Conservation (phyloP, 768 basidiomycete species). For the Mycena olivaceomarginata region DNA sequence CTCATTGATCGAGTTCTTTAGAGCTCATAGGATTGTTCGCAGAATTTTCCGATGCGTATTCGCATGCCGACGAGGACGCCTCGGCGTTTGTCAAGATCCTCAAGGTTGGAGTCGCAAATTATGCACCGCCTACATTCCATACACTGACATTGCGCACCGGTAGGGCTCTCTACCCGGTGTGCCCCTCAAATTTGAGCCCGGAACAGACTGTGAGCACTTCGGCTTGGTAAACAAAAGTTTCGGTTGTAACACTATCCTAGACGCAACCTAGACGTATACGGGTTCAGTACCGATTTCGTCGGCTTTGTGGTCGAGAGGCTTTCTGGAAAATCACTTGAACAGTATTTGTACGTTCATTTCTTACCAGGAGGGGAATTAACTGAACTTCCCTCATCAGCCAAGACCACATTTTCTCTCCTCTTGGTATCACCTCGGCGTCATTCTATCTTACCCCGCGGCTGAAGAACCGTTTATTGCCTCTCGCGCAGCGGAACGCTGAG, state of each 20-base stretch:
- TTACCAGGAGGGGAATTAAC: no score
- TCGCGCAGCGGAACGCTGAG: constrained; percentile 35
- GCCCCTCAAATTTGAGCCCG: constrained; percentile 55
- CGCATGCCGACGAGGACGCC: constrained; percentile 44
- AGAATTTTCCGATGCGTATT: constrained; percentile 38
- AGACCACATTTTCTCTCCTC: constrained; percentile 47
- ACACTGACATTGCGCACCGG: background rate
- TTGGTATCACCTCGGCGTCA: constrained; percentile 45
- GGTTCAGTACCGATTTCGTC: constrained; percentile 47
- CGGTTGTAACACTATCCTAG: background rate
- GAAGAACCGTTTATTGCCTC: constrained; percentile 36
- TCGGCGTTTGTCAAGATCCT: constrained; percentile 51
- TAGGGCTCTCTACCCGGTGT: constrained; percentile 50
- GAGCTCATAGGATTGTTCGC: no score
- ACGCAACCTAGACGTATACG: constrained; percentile 41
- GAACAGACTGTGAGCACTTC: constrained; percentile 17
- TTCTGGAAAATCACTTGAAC: constrained; percentile 51
- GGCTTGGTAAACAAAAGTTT: background rate
- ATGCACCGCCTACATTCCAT: background rate
- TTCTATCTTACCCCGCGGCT: constrained; percentile 46
- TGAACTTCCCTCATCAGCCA: constrained; percentile 36
- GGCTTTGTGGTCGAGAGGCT: constrained; percentile 55
- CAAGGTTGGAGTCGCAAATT: constrained; percentile 41
- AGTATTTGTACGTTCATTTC: constrained; percentile 51
- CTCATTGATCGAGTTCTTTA: background rate